Evolutionary conservation across 2,329 filamentous ascomycete species (phyloP), one percentile per base, ranked within the genome.

Genomic region (Cryoendolithus antarcticus): DNA sequence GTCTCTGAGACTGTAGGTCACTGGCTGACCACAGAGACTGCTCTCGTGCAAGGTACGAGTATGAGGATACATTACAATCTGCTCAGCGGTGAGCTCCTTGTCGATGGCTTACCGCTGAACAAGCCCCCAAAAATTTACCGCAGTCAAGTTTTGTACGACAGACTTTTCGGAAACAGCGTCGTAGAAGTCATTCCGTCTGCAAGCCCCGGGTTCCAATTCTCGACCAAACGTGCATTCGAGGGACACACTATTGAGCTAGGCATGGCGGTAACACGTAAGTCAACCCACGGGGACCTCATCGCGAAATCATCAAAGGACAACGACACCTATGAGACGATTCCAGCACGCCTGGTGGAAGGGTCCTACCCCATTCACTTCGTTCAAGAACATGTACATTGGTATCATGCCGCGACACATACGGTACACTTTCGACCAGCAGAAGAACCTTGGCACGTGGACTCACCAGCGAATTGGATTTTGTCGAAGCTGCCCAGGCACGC

Each of bases 301-400:
- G 62, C 79, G 3, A 61, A 63, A 28, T 67, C 69, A 0, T 42
- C 45, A 1, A 49, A 49, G 3, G 2, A 32, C 6, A 11, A 44
- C 1, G 36, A 39, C 1, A 12, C 62, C 0, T 48, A 62, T 1
- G 63, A 69, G 37, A 49, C 56, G 1, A 43, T 71, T n/a, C 56
- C 59, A 1, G 34, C 35, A 0, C 7, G 39, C 1, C 30, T 58
- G 0, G 62, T 68, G 30, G 21, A 38, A 2, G 32, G 39, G 0
- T 74, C 77, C 44, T 55, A 80, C 0, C 78, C 77, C 0, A 46
- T 46, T 0, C 51, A 62, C 0, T 57, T 82, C 0, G 44, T 77
- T 0, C 53, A 69, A 0, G 56, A 65, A 4, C 79, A 71, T 37
- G 60, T 71, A 0, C 77, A 82, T 44, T 82, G 76, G 75, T 57